A percentile compares a stretch with the other conserved stretches of the same genome.
phyloP scores from a whole-genome alignment of 495 filamentous ascomycete genomes.

The Aspergillus steynii region DNA sequence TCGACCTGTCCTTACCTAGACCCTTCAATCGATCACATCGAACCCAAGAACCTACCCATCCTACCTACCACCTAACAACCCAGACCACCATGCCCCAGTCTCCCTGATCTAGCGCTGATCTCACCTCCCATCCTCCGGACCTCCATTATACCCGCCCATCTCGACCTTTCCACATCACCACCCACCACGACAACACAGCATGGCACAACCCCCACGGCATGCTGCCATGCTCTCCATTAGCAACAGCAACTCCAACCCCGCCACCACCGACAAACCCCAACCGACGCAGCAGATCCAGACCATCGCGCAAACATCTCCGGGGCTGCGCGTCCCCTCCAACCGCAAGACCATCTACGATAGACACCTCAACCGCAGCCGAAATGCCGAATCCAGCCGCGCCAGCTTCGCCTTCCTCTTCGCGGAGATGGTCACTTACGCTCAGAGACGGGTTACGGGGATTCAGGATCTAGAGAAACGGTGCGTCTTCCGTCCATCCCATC shows the following conservation, averaged over 20 bases:
- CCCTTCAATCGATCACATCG: neutral
- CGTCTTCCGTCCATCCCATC: conserved; percentile 11
- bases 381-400: conserved; percentile 82
- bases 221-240: conserved; percentile 41
- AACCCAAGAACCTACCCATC: no score
- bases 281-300: conserved; percentile 32
- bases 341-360: conserved; percentile 98
- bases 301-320: conserved; percentile 46
- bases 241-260: conserved; percentile 28
- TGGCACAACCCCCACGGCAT: conserved; percentile 39
- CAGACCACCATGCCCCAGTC: conserved; percentile 3
- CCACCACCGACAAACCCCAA: conserved; percentile 32
- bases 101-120: conserved; percentile 2
- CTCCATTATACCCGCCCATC: neutral
- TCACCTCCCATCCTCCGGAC: neutral
- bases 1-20: neutral
- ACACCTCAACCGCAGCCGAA: conserved; percentile 83
- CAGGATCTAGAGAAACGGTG: conserved; percentile 91
- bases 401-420: conserved; percentile 95
- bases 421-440: conserved; percentile 97
- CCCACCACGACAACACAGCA: conserved; percentile 10
- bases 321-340: conserved; percentile 90
- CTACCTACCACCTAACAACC: neutral
- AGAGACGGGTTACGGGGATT: conserved; percentile 84
- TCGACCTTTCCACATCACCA: conserved; percentile 1